These are phyloP conservation scores for Sideroxylon spinosum DNA, from an alignment of 179 eudicot genomes.

Conservation along the genomic window DNA sequence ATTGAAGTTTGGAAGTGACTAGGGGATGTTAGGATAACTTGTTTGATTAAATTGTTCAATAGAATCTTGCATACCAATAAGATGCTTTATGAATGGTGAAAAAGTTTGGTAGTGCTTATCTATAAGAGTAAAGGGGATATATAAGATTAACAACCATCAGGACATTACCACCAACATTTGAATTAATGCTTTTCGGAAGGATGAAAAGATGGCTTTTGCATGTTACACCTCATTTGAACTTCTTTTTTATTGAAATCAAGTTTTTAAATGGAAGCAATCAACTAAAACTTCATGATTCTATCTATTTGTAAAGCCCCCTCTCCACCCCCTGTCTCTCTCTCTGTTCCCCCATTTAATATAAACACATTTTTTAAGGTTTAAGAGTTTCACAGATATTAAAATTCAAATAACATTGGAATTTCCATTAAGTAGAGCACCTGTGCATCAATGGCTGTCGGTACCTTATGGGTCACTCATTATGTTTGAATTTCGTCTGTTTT, in stretches of 20 bases:
- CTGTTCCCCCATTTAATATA: background rate
- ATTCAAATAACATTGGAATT: background rate
- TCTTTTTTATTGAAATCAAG: background rate
- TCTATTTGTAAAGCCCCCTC: background rate
- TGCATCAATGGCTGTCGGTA: slow-evolving; percentile 10
- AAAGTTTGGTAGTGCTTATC: no score
- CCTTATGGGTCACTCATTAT: background rate
- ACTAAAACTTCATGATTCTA: background rate
- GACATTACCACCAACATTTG: background rate
- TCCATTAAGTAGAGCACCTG: background rate
- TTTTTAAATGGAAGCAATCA: background rate
- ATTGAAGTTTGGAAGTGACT: no score
- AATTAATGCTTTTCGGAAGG: background rate
- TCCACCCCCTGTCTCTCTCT: background rate
- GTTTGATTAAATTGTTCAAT: no score
- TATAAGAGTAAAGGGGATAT: no score
- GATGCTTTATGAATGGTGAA: no score
- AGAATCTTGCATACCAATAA: no score
- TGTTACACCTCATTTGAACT: background rate
- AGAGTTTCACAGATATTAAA: background rate
- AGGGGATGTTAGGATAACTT: no score
- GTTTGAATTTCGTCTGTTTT: background rate
- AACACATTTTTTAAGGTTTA: background rate
- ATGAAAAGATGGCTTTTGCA: slow-evolving; percentile 1
- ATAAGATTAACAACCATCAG: no score